Evolutionary conservation across 768 basidiomycete genomes (phyloP), one percentile per base, ranked within the genome.

Genomic region (Mycena filopes): DNA sequence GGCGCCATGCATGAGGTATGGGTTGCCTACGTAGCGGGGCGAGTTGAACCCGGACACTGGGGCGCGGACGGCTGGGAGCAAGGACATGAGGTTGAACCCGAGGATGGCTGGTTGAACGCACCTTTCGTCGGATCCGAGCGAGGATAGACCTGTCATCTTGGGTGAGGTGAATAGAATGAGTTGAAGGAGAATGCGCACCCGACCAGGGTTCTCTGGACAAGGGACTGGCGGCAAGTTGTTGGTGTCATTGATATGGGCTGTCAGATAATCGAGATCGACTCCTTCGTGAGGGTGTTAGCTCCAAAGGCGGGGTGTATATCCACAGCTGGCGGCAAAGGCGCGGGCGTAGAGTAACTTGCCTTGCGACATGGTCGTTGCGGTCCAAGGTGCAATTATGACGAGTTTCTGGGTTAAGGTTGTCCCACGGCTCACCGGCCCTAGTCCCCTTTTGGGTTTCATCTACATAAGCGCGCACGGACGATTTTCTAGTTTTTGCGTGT

Each of bases 181-280:
- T 15, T 25, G 21, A 48, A 12, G 3, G 2, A 5, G 4, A 29
- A 16, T 50, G 25, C n/a, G 26, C 58, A 83, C 84, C 69, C 78
- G 77, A 15, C 81, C 84, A 7, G 82, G 83, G 63, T 86, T 87
- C 70, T 85, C 82, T 31, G 71, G 69, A 6, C 78, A 78, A 1
- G 85, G 81, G 16, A 79, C 80, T 11, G 85, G 85, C 12, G 84
- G 82, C 5, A 31, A 55, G 23, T 69, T 65, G 55, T 65, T 28
- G 16, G 38, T 13, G 41, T 65, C 64, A 28, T 53, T 29, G 0
- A 29, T 33, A 21, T 29, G 36, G 47, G 23, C 41, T 23, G 18
- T 26, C 48, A 58, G 33, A 21, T 63, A 66, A 41, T 60, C 60
- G 21, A 66, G 33, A 31, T 65, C 63, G 45, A 69, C 9, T 43